Evolutionary conservation across 1,139 yeast species (phyloP).

Genomic region (Lodderomyces jiufengensis): DNA sequence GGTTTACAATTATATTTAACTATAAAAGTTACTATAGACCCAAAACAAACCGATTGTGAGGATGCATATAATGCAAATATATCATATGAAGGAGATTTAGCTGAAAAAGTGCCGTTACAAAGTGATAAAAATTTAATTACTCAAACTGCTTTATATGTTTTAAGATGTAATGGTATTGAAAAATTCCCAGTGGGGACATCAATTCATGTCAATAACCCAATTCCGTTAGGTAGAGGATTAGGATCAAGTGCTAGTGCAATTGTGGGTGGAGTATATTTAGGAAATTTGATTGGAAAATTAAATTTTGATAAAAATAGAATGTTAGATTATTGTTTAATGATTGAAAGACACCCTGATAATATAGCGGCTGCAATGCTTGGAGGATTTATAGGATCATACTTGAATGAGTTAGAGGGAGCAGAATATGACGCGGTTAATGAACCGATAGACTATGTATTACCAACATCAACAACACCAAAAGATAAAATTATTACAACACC

Average conservation of each 20-base stretch:
- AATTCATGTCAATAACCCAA: conserved; percentile 79
- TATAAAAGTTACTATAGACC: conserved; percentile 62
- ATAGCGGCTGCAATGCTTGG: conserved; percentile 99
- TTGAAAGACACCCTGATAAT: conserved; percentile 97
- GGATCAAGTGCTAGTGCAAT: conserved; percentile 99
- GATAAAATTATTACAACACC: conserved; percentile 28
- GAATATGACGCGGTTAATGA: conserved; percentile 75
- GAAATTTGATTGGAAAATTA: conserved; percentile 76
- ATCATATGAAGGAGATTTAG: conserved; percentile 72
- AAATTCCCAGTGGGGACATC: conserved; percentile 83
- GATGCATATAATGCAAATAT: conserved; percentile 71
- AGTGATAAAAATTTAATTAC: conserved; percentile 84
- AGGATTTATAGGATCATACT: conserved; percentile 93
- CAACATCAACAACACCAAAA: conserved; percentile 72
- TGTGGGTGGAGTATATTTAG: conserved; percentile 93
- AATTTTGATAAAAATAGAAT: conserved; percentile 73
- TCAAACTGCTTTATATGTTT: conserved; percentile 84
- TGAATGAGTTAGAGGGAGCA: conserved; percentile 69
- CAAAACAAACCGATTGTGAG: conserved; percentile 42
- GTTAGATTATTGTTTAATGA: conserved; percentile 92
- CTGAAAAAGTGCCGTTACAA: conserved; percentile 69
- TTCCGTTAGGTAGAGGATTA: conserved; percentile 93
- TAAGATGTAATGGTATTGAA: conserved; percentile 73
- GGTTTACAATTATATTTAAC: conserved; percentile 75
- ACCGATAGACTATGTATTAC: conserved; percentile 80